Conservation (phyloP, 2,329 filamentous ascomycete species). For the Aschersonia sp. region DNA sequence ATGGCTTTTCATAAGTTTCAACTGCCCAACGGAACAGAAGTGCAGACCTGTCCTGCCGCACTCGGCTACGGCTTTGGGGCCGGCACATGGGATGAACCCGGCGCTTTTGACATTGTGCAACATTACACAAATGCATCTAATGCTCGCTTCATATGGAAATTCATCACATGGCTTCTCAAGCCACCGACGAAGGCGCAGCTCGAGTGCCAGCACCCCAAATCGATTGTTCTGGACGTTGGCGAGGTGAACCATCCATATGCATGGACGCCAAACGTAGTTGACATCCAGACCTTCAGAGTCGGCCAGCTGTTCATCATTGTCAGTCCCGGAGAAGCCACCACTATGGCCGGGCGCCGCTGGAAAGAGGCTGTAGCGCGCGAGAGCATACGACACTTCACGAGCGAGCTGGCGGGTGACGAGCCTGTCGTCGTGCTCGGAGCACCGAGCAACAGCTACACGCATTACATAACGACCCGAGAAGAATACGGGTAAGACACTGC, state of each 20-base stretch:
- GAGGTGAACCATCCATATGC: constrained; percentile 60
- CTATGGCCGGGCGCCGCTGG: constrained; percentile 85
- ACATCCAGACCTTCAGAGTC: constrained; percentile 70
- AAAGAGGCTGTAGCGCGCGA: constrained; percentile 49
- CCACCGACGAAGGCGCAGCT: constrained; percentile 54
- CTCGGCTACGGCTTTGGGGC: constrained; percentile 83
- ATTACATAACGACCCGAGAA: constrained; percentile 61
- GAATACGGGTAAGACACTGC: constrained; percentile 29
- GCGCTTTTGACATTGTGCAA: constrained; percentile 81
- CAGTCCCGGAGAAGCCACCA: constrained; percentile 77
- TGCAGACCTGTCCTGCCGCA: constrained; percentile 68
- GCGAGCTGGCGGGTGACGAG: constrained; percentile 24
- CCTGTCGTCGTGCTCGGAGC: constrained; percentile 70
- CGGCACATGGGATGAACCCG: constrained; percentile 79
- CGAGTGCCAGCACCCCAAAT: constrained; percentile 66
- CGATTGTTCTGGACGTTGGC: constrained; percentile 75
- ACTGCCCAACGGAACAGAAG: constrained; percentile 55
- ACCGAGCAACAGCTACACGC: constrained; percentile 77
- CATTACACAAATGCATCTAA: constrained; percentile 57
- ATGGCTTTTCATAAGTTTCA: constrained; percentile 60
- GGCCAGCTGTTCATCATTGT: constrained; percentile 76
- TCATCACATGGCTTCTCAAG: constrained; percentile 57
- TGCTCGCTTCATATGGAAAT: constrained; percentile 61
- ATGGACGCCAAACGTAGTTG: constrained; percentile 81
- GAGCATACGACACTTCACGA: constrained; percentile 25